These are phyloP conservation scores for Venturia pyrina DNA, from an alignment of 2,329 filamentous ascomycete genomes.

Conservation along the genomic window DNA sequence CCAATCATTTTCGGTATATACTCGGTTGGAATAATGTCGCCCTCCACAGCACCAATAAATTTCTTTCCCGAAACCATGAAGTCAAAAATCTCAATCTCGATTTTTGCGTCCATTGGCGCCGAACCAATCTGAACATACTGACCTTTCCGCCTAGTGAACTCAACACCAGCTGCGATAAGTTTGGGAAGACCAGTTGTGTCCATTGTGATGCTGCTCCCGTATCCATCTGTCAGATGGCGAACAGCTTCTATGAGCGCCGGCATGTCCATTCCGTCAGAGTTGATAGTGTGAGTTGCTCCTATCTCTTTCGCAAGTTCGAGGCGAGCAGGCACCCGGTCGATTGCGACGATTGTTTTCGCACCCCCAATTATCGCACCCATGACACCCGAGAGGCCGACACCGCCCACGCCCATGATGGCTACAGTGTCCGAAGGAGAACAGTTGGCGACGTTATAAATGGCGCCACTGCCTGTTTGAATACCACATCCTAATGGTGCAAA, in stretches of 20 bases:
- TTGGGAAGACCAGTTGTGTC: slow-evolving; percentile 40
- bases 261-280: slow-evolving; percentile 3
- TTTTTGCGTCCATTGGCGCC: slow-evolving; percentile 30
- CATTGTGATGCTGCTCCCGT: slow-evolving; percentile 36
- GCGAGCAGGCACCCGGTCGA: slow-evolving; percentile 34
- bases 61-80: slow-evolving; percentile 40
- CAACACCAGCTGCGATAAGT: slow-evolving; percentile 33
- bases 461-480: slow-evolving; percentile 34
- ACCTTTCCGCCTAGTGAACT: slow-evolving; percentile 35
- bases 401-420: slow-evolving; percentile 31
- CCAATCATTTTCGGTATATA: slow-evolving; percentile 39
- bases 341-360: slow-evolving; percentile 31
- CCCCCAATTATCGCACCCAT: slow-evolving; percentile 27
- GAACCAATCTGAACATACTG: slow-evolving; percentile 43
- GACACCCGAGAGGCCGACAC: slow-evolving; percentile 31
- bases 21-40: slow-evolving; percentile 31
- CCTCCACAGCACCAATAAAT: slow-evolving; percentile 40
- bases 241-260: slow-evolving; percentile 26
- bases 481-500: slow-evolving; percentile 34
- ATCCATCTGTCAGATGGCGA: slow-evolving; percentile 24
- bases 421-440: slow-evolving; percentile 20
- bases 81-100: slow-evolving; percentile 33
- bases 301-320: slow-evolving; percentile 34
- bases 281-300: slow-evolving; percentile 30
- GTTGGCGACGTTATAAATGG: slow-evolving; percentile 29